These are phyloP conservation scores for Leccinum pachyderme DNA, from an alignment of 1,284 basidiomycete species.

Conservation along the genomic window DNA sequence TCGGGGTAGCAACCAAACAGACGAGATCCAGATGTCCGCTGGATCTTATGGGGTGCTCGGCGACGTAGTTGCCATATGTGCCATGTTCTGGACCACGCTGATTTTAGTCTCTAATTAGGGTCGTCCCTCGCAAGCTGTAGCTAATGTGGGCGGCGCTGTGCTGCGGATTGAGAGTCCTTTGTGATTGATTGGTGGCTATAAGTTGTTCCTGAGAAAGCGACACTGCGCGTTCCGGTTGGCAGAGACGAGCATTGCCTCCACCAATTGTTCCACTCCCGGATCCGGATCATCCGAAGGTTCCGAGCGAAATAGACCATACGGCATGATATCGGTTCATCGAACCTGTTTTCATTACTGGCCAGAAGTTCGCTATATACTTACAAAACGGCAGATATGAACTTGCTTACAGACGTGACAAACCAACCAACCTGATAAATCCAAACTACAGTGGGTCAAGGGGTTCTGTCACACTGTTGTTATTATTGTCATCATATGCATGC, in stretches of 20 bases:
- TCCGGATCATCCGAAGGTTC: conserved; percentile 37
- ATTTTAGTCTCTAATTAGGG: conserved; percentile 26
- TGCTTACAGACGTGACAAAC: conserved; percentile 15
- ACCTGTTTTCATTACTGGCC: conserved; percentile 23
- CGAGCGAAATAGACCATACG: conserved; percentile 26
- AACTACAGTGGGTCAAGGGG: conserved; percentile 29
- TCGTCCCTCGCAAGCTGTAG: conserved; percentile 17
- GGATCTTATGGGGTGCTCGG: conserved; percentile 37
- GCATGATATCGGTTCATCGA: conserved; percentile 21
- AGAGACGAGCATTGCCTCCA: conserved; percentile 29
- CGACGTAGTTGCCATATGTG: conserved; percentile 38
- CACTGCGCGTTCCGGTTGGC: conserved; percentile 19
- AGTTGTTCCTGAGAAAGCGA: conserved; percentile 28
- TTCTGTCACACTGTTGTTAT: conserved; percentile 11
- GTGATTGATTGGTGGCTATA: conserved; percentile 34
- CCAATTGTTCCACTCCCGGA: conserved; percentile 32
- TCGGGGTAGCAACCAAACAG: conserved; percentile 30
- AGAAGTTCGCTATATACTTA: conserved; percentile 26
- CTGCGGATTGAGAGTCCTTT: conserved; percentile 23
- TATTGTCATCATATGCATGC: conserved; percentile 7
- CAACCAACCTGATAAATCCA: conserved; percentile 11
- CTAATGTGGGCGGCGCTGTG: conserved; percentile 19
- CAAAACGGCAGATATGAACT: conserved; percentile 15
- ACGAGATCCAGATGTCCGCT: conserved; percentile 28
- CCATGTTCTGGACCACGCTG: conserved; percentile 33